phyloP scores from a whole-genome alignment of 768 basidiomycete species.

The Fomitopsis serialis region DNA sequence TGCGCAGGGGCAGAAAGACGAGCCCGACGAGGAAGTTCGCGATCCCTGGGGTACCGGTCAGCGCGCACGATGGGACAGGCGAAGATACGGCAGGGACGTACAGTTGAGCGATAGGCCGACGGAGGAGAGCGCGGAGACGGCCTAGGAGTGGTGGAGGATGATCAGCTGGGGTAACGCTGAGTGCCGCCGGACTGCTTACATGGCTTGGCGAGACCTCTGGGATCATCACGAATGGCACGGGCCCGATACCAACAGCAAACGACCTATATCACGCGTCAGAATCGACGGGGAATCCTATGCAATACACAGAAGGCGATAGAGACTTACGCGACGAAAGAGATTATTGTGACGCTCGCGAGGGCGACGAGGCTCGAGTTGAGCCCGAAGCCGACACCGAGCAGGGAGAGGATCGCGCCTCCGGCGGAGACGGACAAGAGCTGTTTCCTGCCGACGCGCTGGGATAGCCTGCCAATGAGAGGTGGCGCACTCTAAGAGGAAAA shows the following conservation, averaged over 20 bases:
- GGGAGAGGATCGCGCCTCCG: slow-evolving; percentile 58
- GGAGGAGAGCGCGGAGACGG: slow-evolving; percentile 77
- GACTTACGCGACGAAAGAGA: slow-evolving; percentile 76
- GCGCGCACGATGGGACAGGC: neutral
- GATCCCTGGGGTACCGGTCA: slow-evolving; percentile 64
- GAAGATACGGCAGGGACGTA: slow-evolving; percentile 25
- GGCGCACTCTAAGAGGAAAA: neutral
- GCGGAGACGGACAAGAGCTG: slow-evolving; percentile 64
- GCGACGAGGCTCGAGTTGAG: slow-evolving; percentile 55
- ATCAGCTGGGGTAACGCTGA: no score
- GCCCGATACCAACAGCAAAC: slow-evolving; percentile 87
- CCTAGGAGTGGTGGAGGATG: slow-evolving; percentile 35
- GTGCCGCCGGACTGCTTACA: no score
- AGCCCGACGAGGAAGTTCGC: slow-evolving; percentile 83
- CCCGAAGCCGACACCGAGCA: slow-evolving; percentile 63
- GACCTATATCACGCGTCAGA: slow-evolving; percentile 40
- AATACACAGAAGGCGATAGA: neutral
- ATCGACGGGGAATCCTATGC: neutral
- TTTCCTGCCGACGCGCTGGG: slow-evolving; percentile 68
- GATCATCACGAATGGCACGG: slow-evolving; percentile 89
- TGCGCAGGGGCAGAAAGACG: slow-evolving; percentile 78
- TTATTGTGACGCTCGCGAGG: slow-evolving; percentile 67
- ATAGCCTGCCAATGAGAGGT: neutral
- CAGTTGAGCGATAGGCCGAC: slow-evolving; percentile 70
- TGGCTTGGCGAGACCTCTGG: slow-evolving; percentile 82